Evolutionary conservation across 2,329 filamentous ascomycete genomes (phyloP).

Genomic region (Trichothecium roseum): DNA sequence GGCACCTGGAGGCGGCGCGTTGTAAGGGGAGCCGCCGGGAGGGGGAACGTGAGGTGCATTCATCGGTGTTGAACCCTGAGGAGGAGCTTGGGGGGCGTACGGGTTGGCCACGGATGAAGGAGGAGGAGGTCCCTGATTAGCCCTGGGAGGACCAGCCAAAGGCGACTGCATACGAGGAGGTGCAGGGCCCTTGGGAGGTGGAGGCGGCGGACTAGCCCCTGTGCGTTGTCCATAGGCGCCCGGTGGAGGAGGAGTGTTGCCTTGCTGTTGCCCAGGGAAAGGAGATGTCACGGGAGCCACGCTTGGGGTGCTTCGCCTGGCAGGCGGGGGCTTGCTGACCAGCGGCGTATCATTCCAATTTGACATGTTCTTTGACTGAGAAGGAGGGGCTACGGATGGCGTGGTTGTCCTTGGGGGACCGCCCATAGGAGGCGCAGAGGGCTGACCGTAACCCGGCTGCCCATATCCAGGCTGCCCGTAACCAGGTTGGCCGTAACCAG

Average conservation of each 20-base stretch:
- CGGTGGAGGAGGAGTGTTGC: slow-evolving; percentile 46
- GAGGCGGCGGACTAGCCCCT: slow-evolving; percentile 63
- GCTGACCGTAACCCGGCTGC: slow-evolving; percentile 26
- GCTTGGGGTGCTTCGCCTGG: slow-evolving; percentile 65
- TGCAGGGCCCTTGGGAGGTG: slow-evolving; percentile 71
- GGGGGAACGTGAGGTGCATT: slow-evolving; percentile 54
- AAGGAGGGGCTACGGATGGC: slow-evolving; percentile 59
- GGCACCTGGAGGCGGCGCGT: slow-evolving; percentile 59
- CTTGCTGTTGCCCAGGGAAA: slow-evolving; percentile 56
- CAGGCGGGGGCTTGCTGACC: slow-evolving; percentile 62
- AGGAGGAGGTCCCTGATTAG: slow-evolving; percentile 45
- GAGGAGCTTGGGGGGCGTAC: slow-evolving; percentile 43
- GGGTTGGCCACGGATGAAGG: slow-evolving; percentile 53
- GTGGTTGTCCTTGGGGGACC: slow-evolving; percentile 48
- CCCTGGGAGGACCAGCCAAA: slow-evolving; percentile 43
- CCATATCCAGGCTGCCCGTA: slow-evolving; percentile 43
- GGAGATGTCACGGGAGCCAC: slow-evolving; percentile 61
- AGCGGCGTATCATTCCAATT: slow-evolving; percentile 96
- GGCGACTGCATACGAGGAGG: slow-evolving; percentile 66
- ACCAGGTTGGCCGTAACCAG: slow-evolving; percentile 45
- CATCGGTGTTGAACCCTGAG: slow-evolving; percentile 53
- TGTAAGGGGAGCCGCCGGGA: slow-evolving; percentile 77
- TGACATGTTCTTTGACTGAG: slow-evolving; percentile 59
- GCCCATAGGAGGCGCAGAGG: slow-evolving; percentile 20
- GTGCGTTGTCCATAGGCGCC: slow-evolving; percentile 50